phyloP scores from a whole-genome alignment of 495 filamentous ascomycete species.

The Aspergillus saccharolyticus region DNA sequence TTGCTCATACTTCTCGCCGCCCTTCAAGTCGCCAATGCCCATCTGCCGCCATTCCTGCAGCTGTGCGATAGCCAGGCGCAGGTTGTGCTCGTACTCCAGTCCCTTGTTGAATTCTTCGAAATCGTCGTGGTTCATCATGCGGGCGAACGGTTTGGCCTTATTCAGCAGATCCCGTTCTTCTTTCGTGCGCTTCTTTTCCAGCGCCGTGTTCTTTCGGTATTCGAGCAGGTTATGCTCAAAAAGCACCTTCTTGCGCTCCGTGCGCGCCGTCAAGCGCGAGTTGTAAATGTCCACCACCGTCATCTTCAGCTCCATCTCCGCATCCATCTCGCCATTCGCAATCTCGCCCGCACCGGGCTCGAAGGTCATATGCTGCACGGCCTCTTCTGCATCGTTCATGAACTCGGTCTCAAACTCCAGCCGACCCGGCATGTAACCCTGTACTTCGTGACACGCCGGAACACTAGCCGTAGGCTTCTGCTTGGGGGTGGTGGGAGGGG shows the following conservation, averaged over 20 bases:
- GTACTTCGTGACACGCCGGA: constrained; percentile 93
- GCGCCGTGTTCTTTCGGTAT: constrained; percentile 77
- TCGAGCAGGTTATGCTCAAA: constrained; percentile 93
- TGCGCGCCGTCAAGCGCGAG: constrained; percentile 79
- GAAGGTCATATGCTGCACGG: constrained; percentile 96
- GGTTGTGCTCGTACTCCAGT: constrained; percentile 81
- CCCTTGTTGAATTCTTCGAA: constrained; percentile 81
- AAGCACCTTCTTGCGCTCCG: constrained; percentile 93
- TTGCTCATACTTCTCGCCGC: constrained; percentile 89
- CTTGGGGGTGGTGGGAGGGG: constrained; percentile 79
- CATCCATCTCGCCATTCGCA: constrained; percentile 77
- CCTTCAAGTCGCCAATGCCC: constrained; percentile 74
- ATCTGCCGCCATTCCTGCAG: constrained; percentile 90
- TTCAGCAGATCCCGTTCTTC: constrained; percentile 86
- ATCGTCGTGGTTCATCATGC: constrained; percentile 92
- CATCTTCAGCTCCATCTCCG: constrained; percentile 95
- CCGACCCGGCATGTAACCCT: constrained; percentile 97
- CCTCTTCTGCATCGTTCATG: constrained; percentile 96
- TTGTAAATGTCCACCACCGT: constrained; percentile 99
- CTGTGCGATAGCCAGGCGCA: constrained; percentile 83
- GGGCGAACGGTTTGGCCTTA: constrained; percentile 91
- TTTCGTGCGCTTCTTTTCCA: constrained; percentile 93
- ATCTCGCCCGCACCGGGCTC: constrained; percentile 92
- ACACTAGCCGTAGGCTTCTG: constrained; percentile 93
- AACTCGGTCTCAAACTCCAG: constrained; percentile 98